Evolutionary conservation across 345 rosid species (phyloP), one percentile per base, ranked within the genome.

Genomic region (Eucalyptus sp.): DNA sequence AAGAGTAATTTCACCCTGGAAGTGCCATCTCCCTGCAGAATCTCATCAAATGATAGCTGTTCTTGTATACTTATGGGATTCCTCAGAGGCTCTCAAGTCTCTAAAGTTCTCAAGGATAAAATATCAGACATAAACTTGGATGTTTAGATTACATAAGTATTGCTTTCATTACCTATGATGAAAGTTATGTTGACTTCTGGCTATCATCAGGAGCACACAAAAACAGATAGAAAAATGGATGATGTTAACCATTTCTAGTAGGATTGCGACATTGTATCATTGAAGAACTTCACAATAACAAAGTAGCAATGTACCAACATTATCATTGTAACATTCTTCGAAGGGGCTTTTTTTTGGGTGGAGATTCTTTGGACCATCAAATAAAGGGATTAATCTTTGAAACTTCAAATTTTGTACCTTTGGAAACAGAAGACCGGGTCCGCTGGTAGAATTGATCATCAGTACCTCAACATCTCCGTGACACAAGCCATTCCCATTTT

Each of bases 391-490:
- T 7, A 37, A 37, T 71, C 81, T 10, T 71, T 71, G 2, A 41
- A 15, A 37, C 14, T 62, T 27, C 5, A 64, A n/a, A 64, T 14
- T 64, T 64, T 9, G 90, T 90, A 92, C 96, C 94, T 93, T 92
- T 20, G 93, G 96, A 88, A 94, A 94, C 89, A 93, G 89, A 85
- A 94, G 94, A 88, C 95, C 96, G 13, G 95, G 94, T 86, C 94
- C 95, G 27, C 94, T 90, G 83, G 92, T 90, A 37, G 96, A 91
- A 89, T 87, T 92, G 87, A 94, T 93, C 94, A 92, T 92, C 17
- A 93, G 87, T 44, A 92, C 93, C 90, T 92, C 92, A 86, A 93
- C 91, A 68, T 87, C 89, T 86, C 89, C 93, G 44, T 18, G 81
- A 33, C 81, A 71, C 22, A 33, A 41, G 41, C 44, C 81, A 71